Evolutionary conservation across 2,329 filamentous ascomycete species (phyloP).

Genomic region (Metarhizium guizhouense): DNA sequence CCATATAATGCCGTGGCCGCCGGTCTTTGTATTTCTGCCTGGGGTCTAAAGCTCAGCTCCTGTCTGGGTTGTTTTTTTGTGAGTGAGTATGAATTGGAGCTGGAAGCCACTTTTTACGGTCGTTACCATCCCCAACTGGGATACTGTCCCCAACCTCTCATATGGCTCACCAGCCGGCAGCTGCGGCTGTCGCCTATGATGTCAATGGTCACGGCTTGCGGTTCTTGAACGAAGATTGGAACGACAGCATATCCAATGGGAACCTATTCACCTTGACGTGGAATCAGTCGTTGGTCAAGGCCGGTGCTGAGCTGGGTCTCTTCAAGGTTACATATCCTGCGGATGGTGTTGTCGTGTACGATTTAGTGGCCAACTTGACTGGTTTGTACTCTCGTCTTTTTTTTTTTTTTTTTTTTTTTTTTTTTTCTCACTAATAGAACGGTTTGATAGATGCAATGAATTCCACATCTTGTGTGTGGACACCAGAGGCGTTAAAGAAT

Average conservation of each 20-base stretch:
- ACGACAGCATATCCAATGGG: conserved; percentile 24
- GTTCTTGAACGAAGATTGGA: conserved; percentile 25
- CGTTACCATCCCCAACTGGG: conserved; percentile 1
- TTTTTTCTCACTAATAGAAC: conserved; percentile 6
- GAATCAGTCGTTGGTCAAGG: conserved; percentile 18
- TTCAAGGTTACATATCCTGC: conserved; percentile 22
- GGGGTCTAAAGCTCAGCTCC: not conserved
- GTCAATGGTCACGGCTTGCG: conserved; percentile 18
- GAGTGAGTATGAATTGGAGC: conserved; percentile 3
- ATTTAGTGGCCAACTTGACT: conserved; percentile 20
- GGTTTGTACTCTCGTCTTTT: conserved; percentile 15
- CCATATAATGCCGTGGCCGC: conserved; percentile 14
- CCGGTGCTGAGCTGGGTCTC: conserved; percentile 16
- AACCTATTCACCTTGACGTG: conserved; percentile 18
- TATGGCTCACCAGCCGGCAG: conserved; percentile 14
- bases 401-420: too few species aligned
- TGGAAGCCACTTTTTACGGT: not conserved
- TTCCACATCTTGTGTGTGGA: conserved; percentile 18
- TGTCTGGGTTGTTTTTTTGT: not conserved
- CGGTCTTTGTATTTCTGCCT: conserved; percentile 6
- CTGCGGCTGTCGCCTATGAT: conserved; percentile 6
- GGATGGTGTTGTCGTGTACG: conserved; percentile 19
- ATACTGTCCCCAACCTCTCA: conserved; percentile 2
- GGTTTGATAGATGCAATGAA: conserved; percentile 15
- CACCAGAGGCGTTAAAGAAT: conserved; percentile 16